These are phyloP conservation scores for Blastocystis sp. DNA, from an alignment of 352 stramenopile species.

Conservation along the genomic window DNA sequence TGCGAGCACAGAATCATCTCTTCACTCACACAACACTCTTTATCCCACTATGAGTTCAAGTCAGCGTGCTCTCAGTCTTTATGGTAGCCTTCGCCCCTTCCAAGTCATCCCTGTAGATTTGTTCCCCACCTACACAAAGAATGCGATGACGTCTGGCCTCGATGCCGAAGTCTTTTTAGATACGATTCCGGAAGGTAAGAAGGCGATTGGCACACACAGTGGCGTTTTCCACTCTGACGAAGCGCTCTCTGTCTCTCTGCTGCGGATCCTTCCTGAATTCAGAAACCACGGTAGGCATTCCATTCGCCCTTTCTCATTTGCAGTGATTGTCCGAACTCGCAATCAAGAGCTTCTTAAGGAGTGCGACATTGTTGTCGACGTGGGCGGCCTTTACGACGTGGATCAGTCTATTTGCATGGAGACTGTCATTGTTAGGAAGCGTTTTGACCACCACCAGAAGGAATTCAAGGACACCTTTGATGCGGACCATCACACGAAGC, in stretches of 20 bases:
- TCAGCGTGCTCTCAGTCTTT: background rate
- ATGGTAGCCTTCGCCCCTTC: background rate
- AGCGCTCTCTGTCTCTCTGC: constrained; percentile 26
- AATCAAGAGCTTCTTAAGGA: constrained; percentile 46
- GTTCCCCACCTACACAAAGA: background rate
- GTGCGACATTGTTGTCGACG: constrained; percentile 73
- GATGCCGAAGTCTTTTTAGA: background rate
- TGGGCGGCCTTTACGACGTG: constrained; percentile 38
- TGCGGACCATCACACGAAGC: constrained; percentile 58
- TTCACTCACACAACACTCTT: no score
- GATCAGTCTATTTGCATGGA: background rate
- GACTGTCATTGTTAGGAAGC: constrained; percentile 8
- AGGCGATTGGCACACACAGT: constrained; percentile 56
- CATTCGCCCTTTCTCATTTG: background rate
- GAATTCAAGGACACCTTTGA: constrained; percentile 24
- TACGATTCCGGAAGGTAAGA: constrained; percentile 23
- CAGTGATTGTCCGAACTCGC: constrained; percentile 53
- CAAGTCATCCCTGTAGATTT: background rate
- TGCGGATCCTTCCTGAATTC: constrained; percentile 50
- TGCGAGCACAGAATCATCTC: no score
- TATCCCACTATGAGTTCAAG: background rate
- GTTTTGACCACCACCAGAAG: constrained; percentile 59
- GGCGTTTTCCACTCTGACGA: constrained; percentile 71
- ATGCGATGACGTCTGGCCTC: background rate
- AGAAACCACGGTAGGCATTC: constrained; percentile 15